Evolutionary conservation across 352 stramenopile genomes (phyloP).

Genomic region (Pythium vanterpoolii): DNA sequence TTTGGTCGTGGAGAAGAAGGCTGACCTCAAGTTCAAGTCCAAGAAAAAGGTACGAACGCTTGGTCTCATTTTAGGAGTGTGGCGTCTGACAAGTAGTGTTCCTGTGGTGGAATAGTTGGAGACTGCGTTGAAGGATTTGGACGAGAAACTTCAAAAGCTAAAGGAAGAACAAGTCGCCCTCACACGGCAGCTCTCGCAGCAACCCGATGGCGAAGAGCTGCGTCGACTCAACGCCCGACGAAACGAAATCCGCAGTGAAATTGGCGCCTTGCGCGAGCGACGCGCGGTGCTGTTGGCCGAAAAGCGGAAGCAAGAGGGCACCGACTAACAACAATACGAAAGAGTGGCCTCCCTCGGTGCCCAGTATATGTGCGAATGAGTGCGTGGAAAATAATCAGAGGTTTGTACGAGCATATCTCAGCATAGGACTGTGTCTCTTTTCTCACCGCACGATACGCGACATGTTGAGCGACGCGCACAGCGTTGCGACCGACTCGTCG

Average conservation of each 20-base stretch:
- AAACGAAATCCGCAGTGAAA: conserved; percentile 84
- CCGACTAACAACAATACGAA: conserved; percentile 23
- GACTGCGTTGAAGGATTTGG: conserved; percentile 73
- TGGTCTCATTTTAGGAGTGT: no score
- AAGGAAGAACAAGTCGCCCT: conserved; percentile 82
- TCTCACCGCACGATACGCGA: conserved; percentile 52
- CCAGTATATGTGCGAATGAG: background rate
- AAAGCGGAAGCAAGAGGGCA: conserved; percentile 80
- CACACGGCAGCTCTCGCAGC: conserved; percentile 69
- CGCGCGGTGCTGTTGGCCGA: conserved; percentile 74
- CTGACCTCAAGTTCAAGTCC: conserved; percentile 86
- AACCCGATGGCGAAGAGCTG: conserved; percentile 73
- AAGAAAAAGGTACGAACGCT: conserved; percentile 86
- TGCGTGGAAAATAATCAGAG: conserved; percentile 5
- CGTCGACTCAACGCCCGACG: conserved; percentile 77
- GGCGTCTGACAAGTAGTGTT: no score
- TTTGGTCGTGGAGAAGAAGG: conserved; percentile 87
- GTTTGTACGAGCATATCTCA: background rate
- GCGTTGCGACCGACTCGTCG: conserved; percentile 59
- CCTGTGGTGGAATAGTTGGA: conserved; percentile 48
- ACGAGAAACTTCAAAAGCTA: conserved; percentile 74
- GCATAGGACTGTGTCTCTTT: background rate
- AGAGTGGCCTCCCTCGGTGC: background rate
- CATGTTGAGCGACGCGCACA: conserved; percentile 68
- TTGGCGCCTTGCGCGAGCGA: conserved; percentile 78